A percentile compares a stretch with the other conserved stretches of the same genome.
Conservation (phyloP, 805 yeast species). For the Spathaspora passalidarum region DNA sequence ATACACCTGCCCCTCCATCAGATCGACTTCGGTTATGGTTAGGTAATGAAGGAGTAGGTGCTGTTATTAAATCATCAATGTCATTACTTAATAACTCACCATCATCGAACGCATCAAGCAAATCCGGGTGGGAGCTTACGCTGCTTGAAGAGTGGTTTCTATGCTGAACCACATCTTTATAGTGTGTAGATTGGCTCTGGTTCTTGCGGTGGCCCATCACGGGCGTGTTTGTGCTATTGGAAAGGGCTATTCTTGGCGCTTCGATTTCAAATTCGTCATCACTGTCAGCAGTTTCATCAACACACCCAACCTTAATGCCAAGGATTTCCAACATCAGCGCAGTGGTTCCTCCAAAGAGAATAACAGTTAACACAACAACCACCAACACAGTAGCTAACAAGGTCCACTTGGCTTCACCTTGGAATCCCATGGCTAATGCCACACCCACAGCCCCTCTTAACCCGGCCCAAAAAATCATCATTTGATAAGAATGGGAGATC, state of each 20-base stretch:
- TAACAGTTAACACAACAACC: slow-evolving; percentile 94
- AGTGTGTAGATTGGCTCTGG: not conserved
- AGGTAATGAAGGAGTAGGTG: slow-evolving; percentile 2
- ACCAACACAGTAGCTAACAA: slow-evolving; percentile 92
- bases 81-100: slow-evolving; percentile 27
- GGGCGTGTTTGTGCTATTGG: not conserved
- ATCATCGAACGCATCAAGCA: slow-evolving; percentile 13
- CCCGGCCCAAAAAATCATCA: slow-evolving; percentile 99
- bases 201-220: not conserved
- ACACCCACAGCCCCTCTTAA: slow-evolving; percentile 99
- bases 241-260: slow-evolving; percentile 48
- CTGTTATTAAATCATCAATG: slow-evolving; percentile 32
- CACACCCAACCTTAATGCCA: slow-evolving; percentile 88
- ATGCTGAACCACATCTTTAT: not conserved
- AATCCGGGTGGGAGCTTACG: not conserved
- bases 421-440: slow-evolving; percentile 95
- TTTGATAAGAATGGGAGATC: slow-evolving; percentile 91
- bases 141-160: slow-evolving; percentile 6
- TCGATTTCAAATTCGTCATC: slow-evolving; percentile 97
- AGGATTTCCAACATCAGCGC: slow-evolving; percentile 96
- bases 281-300: slow-evolving; percentile 66
- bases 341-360: slow-evolving; percentile 96
- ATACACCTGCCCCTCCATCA: slow-evolving; percentile 26
- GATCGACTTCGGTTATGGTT: slow-evolving; percentile 4
- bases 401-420: slow-evolving; percentile 88